Evolutionary conservation across 23 red algal genomes (phyloP), one percentile per base, ranked within the genome.

Genomic region (Agarophyton chilense): DNA sequence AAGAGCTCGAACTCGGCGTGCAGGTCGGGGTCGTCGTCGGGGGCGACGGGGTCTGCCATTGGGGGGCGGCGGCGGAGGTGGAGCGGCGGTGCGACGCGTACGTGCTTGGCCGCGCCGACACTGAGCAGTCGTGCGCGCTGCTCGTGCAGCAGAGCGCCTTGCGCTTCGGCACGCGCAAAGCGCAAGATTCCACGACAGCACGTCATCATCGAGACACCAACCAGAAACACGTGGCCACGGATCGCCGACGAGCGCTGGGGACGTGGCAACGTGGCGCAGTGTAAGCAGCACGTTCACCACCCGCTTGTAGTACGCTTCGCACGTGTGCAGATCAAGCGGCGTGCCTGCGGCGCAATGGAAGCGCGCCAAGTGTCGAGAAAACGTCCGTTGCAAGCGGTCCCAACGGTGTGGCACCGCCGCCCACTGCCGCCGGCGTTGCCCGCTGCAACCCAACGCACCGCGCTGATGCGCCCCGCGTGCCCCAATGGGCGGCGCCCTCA

Each of bases 1-100:
- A 89, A 89, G 32, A 78, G 84, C 51, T 68, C 84, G 43, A 89
- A 89, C 67, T 89, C 71, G 22, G 84, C 84, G 29, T 89, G 65
- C 34, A 32, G n/a, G 64, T 86, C 82, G 62, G 34, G n/a, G 45
- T 86, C 82, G 44, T 44, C 35, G 64, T 32, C 82, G 14, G n/a
- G 4, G 68, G 68, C 68, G 4, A 33, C 41, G 43, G 6, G 39
- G 60, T 33, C 55, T 2, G 55, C 12, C 55, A 58, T 58, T n/a
- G 12, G 44, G 44, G 44, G 7, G 52, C 52, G 52, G 52, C 52
- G 52, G 21, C 3, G 12, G 52, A 6, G 52, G 52, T 22, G 52
- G 11, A 55, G 4, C 52, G 11, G 56, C 56, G 22, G 4, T 32
- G 31, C 56, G 56, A 31, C 22, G 28, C 56, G 56, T 24, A 10